phyloP scores from a whole-genome alignment of 2,329 filamentous ascomycete species.

The Huntiella bhutanensis region DNA sequence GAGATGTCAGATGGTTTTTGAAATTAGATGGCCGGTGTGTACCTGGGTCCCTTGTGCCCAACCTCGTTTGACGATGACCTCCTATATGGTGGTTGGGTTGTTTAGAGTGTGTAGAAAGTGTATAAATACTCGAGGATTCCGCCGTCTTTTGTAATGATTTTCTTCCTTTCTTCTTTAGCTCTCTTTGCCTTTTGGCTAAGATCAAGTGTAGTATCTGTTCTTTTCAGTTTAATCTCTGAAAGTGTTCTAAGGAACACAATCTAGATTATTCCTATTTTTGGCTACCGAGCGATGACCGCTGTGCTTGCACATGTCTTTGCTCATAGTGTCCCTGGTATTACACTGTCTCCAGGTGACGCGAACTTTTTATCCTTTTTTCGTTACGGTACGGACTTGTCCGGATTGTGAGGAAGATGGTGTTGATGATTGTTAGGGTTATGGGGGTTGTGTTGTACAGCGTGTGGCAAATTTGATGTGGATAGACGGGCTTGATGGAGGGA shows the following conservation, averaged over 20 bases:
- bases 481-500: background rate
- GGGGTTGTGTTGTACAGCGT: background rate
- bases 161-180: slow-evolving; percentile 16
- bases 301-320: slow-evolving; percentile 11
- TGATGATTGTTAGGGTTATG: background rate
- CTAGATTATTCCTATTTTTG: slow-evolving; percentile 67
- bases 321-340: slow-evolving; percentile 22
- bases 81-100: no score
- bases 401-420: slow-evolving; percentile 21
- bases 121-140: slow-evolving; percentile 37
- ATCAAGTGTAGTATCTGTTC: slow-evolving; percentile 96
- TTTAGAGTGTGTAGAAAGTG: slow-evolving; percentile 24
- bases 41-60: no score
- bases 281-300: slow-evolving; percentile 11
- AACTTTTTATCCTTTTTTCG: slow-evolving; percentile 21
- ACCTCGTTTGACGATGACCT: no score
- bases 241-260: slow-evolving; percentile 53
- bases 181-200: slow-evolving; percentile 44
- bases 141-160: slow-evolving; percentile 74
- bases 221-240: slow-evolving; percentile 97
- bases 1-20: background rate
- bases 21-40: background rate
- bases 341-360: slow-evolving; percentile 27
- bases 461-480: background rate
- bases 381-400: slow-evolving; percentile 21